Evolutionary conservation across 148 eudicot species (phyloP), one percentile per base, ranked within the genome.

Genomic region (Rhododendron williamsianum): DNA sequence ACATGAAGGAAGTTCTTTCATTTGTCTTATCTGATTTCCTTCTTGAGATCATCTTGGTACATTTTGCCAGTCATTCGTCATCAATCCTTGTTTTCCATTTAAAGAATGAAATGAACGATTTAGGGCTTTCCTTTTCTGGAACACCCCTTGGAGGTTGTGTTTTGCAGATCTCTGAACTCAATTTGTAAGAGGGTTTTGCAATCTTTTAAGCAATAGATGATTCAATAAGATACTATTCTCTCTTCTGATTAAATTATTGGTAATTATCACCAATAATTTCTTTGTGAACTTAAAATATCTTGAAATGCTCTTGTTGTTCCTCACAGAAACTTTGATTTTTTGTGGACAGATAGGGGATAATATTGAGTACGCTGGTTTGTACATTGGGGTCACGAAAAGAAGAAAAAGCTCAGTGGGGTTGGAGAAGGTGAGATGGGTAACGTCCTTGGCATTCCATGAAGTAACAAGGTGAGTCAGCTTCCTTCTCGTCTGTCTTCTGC

Each of bases 341-440:
- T 84, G 30, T 88, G 81, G 81, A 84, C 94, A 97, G 98, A 82
- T 92, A 48, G 92, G 88, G 56, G 90, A 90, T 80, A 89, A 76
- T 73, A 72, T 83, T 58, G 87, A 87, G 63, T 87, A 72, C 65
- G 90, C 89, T 81, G 91, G 89, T 87, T 67, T 93, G 72, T 92
- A 91, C 84, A 89, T 97, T 87, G 98, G 98, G 41, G 94, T 97
- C 72, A 90, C 87, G 38, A 93, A 97, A 89, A 93, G 90, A 93
- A 91, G 99, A 90, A 95, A 92, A 85, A 93, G 88, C 87, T 86
- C 92, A 13, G 77, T 95, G 82, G 94, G 94, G 49, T 49, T 60
- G 81, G 93, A 92, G 88, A 91, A 90, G 86, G 93, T 87, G 81
- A 89, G 86, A 83, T 87, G 89, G 84, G 73, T 91, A 85, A 93